Base-by-base conservation (phyloP, 768 basidiomycete species). In the Russula brevipes region DNA sequence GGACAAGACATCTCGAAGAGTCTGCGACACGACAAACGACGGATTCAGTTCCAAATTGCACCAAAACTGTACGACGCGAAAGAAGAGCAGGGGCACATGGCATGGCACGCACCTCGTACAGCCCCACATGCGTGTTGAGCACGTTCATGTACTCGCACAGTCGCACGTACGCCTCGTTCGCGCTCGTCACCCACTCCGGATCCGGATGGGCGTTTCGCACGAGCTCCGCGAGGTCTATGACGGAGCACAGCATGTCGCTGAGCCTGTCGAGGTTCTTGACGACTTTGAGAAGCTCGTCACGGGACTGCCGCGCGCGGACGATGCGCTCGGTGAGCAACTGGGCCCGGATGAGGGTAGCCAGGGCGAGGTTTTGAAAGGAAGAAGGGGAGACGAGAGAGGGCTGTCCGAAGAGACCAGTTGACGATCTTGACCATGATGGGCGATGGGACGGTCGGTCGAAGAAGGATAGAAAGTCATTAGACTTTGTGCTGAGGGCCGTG, bases 101-200 rank as follows among this genome's bases (percentile, higher is more conserved):
- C 65, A 16, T 55, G 17, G 30, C 60, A 79, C 89, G 75, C 73
- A 91, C 95, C 77, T 92, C 82, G 66, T 94, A 95, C 51, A 99
- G 78, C 44, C 89, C 92, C 39, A 88, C 86, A 77, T 98, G 82
- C 38, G 95, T 98, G 74, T 99, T 99, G 63, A 98, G 79, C 51
- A 91, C 86, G 74, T 98, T 98, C 95, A 99, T 98, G 74, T 90
- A 95, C 76, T 94, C 91, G 77, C 94, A 98, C 65, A 98, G 78
- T 65, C 83, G 85, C 74, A 94, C 94, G 73, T 98, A 98, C 47
- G 90, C 89, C 65, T 82, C 80, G 71, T 97, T 91, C 50, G 91
- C 91, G 54, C 87, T 87, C 16, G 84, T 80, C 16, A 91, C 81
- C 95, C 96, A 98, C 51, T 75, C 70, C 33, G 79, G 77, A 71